These are phyloP conservation scores for Diplodia seriata DNA, from an alignment of 2,329 filamentous ascomycete species.

Conservation along the genomic window DNA sequence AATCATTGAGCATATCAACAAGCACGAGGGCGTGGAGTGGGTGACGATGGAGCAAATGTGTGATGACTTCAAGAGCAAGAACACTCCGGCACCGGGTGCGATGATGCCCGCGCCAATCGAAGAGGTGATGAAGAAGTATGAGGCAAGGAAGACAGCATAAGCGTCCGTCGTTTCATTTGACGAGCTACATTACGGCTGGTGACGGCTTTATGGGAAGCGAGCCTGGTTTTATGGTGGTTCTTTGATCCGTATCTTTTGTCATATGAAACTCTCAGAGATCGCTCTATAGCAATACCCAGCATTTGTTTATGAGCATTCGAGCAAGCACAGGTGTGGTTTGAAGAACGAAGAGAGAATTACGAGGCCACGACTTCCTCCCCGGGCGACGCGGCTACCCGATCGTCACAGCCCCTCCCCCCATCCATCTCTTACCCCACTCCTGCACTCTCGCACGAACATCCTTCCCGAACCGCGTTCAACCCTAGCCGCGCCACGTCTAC, in stretches of 20 bases:
- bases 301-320: not conserved
- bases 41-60: constrained; percentile 74
- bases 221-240: not conserved
- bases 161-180: not conserved
- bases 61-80: constrained; percentile 75
- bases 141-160: constrained; percentile 39
- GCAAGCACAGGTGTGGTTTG: not conserved
- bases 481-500: constrained; percentile 3
- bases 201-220: not conserved
- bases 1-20: constrained; percentile 73
- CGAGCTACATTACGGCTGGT: not conserved
- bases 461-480: constrained; percentile 1
- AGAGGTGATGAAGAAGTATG: constrained; percentile 58
- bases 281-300: constrained; percentile 1
- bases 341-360: no score
- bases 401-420: not conserved
- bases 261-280: not conserved
- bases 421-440: constrained; percentile 37
- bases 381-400: not conserved
- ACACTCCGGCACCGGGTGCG: constrained; percentile 63
- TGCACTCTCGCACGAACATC: constrained; percentile 34
- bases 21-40: constrained; percentile 68
- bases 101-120: constrained; percentile 65
- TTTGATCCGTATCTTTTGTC: not conserved
- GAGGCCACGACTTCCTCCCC: not conserved